phyloP scores from a whole-genome alignment of 1,284 basidiomycete species.

The Cerioporus squamosus region DNA sequence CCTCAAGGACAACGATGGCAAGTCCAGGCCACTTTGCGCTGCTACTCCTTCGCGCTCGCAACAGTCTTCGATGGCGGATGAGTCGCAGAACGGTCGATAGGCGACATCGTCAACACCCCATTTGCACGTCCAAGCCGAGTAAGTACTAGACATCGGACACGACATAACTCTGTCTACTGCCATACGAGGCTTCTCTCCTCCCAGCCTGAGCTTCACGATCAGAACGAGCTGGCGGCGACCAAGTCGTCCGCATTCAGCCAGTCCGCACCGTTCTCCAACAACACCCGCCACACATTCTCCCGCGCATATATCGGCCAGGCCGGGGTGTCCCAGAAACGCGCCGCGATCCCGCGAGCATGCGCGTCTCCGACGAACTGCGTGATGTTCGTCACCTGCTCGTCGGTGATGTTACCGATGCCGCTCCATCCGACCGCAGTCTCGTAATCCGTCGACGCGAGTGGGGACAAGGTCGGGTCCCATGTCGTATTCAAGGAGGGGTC shows the following conservation, averaged over 20 bases:
- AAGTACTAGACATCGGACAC: too few species aligned
- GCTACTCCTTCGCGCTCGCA: too few species aligned
- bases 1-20: too few species aligned
- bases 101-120: too few species aligned
- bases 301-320: conserved; percentile 52
- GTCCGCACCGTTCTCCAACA: conserved; percentile 49
- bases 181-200: background rate
- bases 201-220: background rate
- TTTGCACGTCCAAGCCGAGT: too few species aligned
- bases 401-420: conserved; percentile 48
- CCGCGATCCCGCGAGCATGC: conserved; percentile 48
- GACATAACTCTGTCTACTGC: too few species aligned
- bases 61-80: too few species aligned
- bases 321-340: conserved; percentile 59
- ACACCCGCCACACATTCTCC: conserved; percentile 46
- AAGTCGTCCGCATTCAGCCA: conserved; percentile 62
- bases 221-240: conserved; percentile 48
- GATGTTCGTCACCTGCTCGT: conserved; percentile 41
- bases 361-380: conserved; percentile 48
- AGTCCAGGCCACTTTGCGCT: too few species aligned
- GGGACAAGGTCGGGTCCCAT: conserved; percentile 48
- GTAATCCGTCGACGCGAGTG: conserved; percentile 56
- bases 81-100: too few species aligned
- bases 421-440: conserved; percentile 50
- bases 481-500: conserved; percentile 41